These are phyloP conservation scores for Sequoiadendron giganteum DNA, from an alignment of 75 land plant genomes.

Conservation along the genomic window DNA sequence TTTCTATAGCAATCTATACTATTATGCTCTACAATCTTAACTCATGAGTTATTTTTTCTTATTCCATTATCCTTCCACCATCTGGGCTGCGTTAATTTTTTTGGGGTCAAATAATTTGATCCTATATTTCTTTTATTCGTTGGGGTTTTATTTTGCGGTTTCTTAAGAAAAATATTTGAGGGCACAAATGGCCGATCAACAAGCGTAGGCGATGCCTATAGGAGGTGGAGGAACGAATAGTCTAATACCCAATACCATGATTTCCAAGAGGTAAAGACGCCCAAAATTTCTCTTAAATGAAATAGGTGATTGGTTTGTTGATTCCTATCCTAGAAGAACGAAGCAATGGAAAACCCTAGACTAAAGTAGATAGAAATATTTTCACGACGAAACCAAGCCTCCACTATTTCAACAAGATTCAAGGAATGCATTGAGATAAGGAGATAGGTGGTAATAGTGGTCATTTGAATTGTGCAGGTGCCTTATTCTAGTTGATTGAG, in stretches of 20 bases:
- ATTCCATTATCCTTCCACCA: not conserved
- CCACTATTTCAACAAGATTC: too few relatives aligned
- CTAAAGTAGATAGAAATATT: not conserved
- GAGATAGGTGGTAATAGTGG: too few relatives aligned
- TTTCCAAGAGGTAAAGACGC: slow-evolving; percentile 58
- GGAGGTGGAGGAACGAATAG: not conserved
- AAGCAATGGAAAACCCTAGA: slow-evolving; percentile 5
- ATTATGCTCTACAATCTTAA: not conserved
- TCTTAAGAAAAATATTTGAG: not conserved
- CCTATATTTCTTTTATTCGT: not conserved
- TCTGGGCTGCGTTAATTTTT: not conserved
- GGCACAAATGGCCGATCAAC: slow-evolving; percentile 11
- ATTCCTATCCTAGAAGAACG: slow-evolving; percentile 2
- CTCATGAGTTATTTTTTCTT: not conserved
- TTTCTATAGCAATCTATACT: not conserved
- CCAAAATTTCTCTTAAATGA: slow-evolving; percentile 79
- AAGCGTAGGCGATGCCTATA: not conserved
- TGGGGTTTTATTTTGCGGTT: not conserved
- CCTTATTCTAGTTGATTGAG: too few relatives aligned
- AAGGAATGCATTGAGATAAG: too few relatives aligned
- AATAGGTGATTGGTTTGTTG: slow-evolving; percentile 46
- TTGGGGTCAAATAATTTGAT: not conserved
- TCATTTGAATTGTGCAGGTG: too few relatives aligned
- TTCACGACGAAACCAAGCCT: too few relatives aligned
- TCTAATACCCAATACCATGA: not conserved